A percentile compares a stretch with the other conserved stretches of the same genome.
These are phyloP conservation scores for Schizosaccharomyces cryophilus DNA, from an alignment of 805 yeast species.

Conservation along the genomic window DNA sequence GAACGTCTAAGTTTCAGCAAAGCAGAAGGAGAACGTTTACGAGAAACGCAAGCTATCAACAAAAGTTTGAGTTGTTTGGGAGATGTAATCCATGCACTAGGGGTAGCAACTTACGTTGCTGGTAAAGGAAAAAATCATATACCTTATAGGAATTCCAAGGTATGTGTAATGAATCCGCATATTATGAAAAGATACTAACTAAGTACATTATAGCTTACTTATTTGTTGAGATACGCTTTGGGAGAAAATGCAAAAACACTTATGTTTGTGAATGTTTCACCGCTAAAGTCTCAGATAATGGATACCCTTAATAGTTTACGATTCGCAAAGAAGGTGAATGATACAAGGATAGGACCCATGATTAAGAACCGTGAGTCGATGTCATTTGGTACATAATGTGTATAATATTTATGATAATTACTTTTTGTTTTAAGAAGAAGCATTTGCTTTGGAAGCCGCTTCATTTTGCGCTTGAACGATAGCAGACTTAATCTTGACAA, in stretches of 20 bases:
- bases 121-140: constrained; percentile 20
- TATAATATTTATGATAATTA: no score
- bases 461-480: not conserved
- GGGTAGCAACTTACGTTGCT: constrained; percentile 15
- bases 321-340: constrained; percentile 42
- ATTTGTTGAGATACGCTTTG: constrained; percentile 57
- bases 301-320: constrained; percentile 71
- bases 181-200: not conserved
- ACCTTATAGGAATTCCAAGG: constrained; percentile 44
- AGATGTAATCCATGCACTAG: constrained; percentile 60
- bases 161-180: not conserved
- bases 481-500: not conserved
- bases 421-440: not conserved
- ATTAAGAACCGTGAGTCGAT: constrained; percentile 1
- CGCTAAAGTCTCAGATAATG: constrained; percentile 30
- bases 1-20: constrained; percentile 58
- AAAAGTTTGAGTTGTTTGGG: constrained; percentile 75
- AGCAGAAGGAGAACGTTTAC: constrained; percentile 53
- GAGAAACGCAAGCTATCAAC: constrained; percentile 75
- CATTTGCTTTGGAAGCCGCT: not conserved
- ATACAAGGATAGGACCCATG: constrained; percentile 11
- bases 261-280: constrained; percentile 79
- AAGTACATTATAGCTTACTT: constrained; percentile 26
- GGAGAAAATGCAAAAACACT: constrained; percentile 71
- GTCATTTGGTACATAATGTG: no score